A percentile compares a stretch with the other conserved stretches of the same genome.
Conservation (phyloP, 2,329 filamentous ascomycete genomes). For the Exophiala sp. region DNA sequence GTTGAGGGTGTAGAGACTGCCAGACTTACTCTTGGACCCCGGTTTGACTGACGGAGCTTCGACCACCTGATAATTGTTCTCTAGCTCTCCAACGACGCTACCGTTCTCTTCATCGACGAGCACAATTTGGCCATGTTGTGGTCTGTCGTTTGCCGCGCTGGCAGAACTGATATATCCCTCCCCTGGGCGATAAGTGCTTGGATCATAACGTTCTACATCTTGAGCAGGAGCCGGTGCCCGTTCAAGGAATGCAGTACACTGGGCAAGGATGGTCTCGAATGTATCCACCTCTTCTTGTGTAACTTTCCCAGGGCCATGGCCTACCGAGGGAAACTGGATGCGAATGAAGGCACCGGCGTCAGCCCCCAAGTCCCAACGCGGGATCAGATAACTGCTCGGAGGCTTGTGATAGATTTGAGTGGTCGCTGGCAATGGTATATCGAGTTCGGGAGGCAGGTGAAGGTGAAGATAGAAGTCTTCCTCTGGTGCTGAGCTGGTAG, state of each 20-base stretch:
- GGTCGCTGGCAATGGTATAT: conserved; percentile 85
- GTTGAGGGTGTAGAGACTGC: not conserved
- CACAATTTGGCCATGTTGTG: conserved; percentile 69
- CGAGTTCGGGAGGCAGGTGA: conserved; percentile 87
- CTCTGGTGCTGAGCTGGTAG: conserved; percentile 54
- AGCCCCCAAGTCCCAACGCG: conserved; percentile 85
- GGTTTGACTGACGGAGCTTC: conserved; percentile 69
- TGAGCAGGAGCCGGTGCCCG: conserved; percentile 59
- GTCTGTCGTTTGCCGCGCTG: conserved; percentile 26
- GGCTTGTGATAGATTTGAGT: conserved; percentile 97
- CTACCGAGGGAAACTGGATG: conserved; percentile 77
- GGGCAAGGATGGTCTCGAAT: conserved; percentile 95
- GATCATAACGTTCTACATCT: conserved; percentile 60
- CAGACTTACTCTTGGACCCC: conserved; percentile 74
- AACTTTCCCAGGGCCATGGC: conserved; percentile 57
- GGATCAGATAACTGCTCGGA: conserved; percentile 86
- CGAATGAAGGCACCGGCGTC: conserved; percentile 86
- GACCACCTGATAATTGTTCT: conserved; percentile 71
- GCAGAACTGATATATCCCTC: conserved; percentile 61
- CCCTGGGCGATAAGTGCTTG: conserved; percentile 70
- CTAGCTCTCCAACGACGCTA: conserved; percentile 85
- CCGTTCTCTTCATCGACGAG: conserved; percentile 94
- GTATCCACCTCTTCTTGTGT: conserved; percentile 91
- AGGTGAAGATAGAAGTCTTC: conserved; percentile 97
- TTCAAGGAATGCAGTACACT: conserved; percentile 93